Evolutionary conservation across 192 early-diverging fungal species (phyloP).

Genomic region (Podila verticillata): DNA sequence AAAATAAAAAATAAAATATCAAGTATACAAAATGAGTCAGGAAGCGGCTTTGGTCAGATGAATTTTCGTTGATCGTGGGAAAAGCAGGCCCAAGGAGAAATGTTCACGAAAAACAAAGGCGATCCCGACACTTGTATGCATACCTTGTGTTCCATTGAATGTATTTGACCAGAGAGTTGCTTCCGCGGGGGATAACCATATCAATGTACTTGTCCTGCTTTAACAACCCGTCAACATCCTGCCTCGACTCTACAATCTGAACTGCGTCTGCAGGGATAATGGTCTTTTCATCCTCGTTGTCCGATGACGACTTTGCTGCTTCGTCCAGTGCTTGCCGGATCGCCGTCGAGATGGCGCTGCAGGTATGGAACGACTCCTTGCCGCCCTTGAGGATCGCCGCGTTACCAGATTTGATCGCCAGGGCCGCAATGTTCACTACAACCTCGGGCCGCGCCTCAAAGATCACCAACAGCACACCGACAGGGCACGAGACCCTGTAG

Average conservation of each 20-base stretch:
- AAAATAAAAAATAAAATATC: conserved; percentile 6
- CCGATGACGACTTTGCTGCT: conserved; percentile 17
- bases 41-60: background rate
- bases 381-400: conserved; percentile 98
- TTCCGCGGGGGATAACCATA: conserved; percentile 95
- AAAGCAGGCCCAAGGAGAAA: background rate
- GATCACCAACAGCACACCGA: conserved; percentile 96
- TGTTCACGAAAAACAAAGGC: conserved; percentile 6
- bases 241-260: conserved; percentile 89
- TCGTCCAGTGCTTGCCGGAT: conserved; percentile 83
- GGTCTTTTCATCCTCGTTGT: conserved; percentile 1
- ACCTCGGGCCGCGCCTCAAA: conserved; percentile 99
- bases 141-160: conserved; percentile 92
- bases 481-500: conserved; percentile 91
- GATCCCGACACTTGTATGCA: too few species aligned
- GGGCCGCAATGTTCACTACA: conserved; percentile 94
- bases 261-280: conserved; percentile 76
- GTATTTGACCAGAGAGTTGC: conserved; percentile 88
- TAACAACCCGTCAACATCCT: conserved; percentile 87
- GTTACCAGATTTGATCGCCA: conserved; percentile 97
- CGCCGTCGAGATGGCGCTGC: conserved; percentile 76
- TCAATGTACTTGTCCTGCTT: conserved; percentile 94
- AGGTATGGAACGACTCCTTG: conserved; percentile 88
- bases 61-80: background rate
- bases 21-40: too few species aligned